A percentile compares a stretch with the other conserved stretches of the same genome.
Evolutionary conservation across 352 stramenopile genomes (phyloP).

Genomic region (Globisporangium uncinulatum): DNA sequence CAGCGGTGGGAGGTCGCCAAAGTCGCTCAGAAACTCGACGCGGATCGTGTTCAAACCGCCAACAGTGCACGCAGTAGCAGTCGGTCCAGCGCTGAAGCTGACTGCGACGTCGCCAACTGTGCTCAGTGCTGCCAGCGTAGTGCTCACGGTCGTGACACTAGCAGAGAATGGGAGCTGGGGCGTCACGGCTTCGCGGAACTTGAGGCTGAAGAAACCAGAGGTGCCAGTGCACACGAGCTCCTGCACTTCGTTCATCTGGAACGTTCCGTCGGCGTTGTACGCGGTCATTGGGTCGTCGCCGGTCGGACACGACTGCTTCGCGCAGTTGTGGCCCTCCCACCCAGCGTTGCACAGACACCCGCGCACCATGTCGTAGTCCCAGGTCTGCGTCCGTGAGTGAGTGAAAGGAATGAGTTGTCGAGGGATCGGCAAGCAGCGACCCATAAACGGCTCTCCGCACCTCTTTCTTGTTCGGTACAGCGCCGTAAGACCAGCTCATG

Average conservation of each 20-base stretch:
- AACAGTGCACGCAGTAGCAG: constrained; percentile 28
- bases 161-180: constrained; percentile 46
- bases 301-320: constrained; percentile 76
- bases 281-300: constrained; percentile 85
- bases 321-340: constrained; percentile 90
- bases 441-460: not conserved
- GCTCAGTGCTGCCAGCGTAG: constrained; percentile 29
- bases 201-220: constrained; percentile 60
- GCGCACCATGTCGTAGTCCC: constrained; percentile 86
- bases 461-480: constrained; percentile 75
- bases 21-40: constrained; percentile 62
- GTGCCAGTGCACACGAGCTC: constrained; percentile 56
- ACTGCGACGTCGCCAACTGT: constrained; percentile 46
- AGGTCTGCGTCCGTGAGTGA: constrained; percentile 27
- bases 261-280: constrained; percentile 18
- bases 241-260: constrained; percentile 81
- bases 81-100: constrained; percentile 29
- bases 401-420: too few species aligned
- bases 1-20: constrained; percentile 54
- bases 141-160: constrained; percentile 18
- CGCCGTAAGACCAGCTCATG: constrained; percentile 50
- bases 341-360: constrained; percentile 84
- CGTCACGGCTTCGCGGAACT: constrained; percentile 64
- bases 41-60: constrained; percentile 49
- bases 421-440: too few species aligned